phyloP scores from a whole-genome alignment of 2,329 filamentous ascomycete genomes.

The Aspergillus oerlinghausenensis region DNA sequence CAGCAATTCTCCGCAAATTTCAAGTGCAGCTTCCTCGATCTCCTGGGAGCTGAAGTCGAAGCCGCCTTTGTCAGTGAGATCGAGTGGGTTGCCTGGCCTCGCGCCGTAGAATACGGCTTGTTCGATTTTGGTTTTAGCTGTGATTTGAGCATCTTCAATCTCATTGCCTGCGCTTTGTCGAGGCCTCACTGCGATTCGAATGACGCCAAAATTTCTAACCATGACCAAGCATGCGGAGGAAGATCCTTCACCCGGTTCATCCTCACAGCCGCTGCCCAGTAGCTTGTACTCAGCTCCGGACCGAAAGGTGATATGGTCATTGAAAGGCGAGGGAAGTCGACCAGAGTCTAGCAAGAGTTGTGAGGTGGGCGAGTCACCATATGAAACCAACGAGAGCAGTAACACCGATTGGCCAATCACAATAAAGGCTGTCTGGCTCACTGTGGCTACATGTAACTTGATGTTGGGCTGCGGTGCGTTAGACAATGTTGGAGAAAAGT shows the following conservation, averaged over 20 bases:
- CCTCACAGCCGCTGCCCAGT: slow-evolving; percentile 48
- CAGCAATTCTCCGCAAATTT: slow-evolving; percentile 76
- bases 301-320: slow-evolving; percentile 81
- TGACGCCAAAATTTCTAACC: slow-evolving; percentile 54
- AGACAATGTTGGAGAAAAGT: slow-evolving; percentile 48
- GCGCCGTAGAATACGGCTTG: slow-evolving; percentile 92
- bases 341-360: slow-evolving; percentile 68
- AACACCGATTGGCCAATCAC: slow-evolving; percentile 75
- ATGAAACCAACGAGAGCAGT: slow-evolving; percentile 66
- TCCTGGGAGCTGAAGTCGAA: slow-evolving; percentile 65
- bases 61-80: slow-evolving; percentile 66
- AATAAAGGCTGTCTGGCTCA: slow-evolving; percentile 74
- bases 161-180: slow-evolving; percentile 44
- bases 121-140: slow-evolving; percentile 83
- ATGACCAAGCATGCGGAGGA: slow-evolving; percentile 48
- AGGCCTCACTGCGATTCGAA: slow-evolving; percentile 48
- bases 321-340: slow-evolving; percentile 63
- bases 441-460: slow-evolving; percentile 69
- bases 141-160: slow-evolving; percentile 51
- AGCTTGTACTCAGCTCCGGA: slow-evolving; percentile 46
- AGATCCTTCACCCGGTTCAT: slow-evolving; percentile 34
- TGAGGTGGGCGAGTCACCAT: slow-evolving; percentile 66
- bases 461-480: slow-evolving; percentile 48
- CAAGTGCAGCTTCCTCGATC: slow-evolving; percentile 69
- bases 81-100: slow-evolving; percentile 78